A percentile compares a stretch with the other conserved stretches of the same genome.
phyloP scores from a whole-genome alignment of 2,329 filamentous ascomycete genomes.

The Epichloe baconii region DNA sequence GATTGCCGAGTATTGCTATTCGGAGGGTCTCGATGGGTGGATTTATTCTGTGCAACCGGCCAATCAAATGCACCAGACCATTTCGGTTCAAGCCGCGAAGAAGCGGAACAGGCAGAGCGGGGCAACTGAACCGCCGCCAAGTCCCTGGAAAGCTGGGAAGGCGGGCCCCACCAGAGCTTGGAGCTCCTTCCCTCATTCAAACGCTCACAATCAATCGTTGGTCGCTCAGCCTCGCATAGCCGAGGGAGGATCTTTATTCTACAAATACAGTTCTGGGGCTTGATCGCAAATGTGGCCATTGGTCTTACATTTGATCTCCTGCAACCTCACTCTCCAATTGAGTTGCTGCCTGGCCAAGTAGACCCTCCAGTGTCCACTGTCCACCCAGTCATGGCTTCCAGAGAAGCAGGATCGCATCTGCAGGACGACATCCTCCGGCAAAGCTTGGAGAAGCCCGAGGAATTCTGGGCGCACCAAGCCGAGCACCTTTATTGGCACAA shows the following conservation, averaged over 20 bases:
- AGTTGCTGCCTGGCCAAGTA: not conserved
- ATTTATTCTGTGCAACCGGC: no score
- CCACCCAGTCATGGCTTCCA: slow-evolving; percentile 2
- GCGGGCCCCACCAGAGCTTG: not conserved
- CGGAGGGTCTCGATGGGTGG: no score
- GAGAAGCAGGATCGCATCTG: slow-evolving; percentile 12
- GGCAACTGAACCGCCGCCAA: not conserved
- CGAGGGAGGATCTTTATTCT: not conserved
- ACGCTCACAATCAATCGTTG: not conserved
- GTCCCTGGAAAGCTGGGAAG: not conserved
- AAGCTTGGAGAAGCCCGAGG: slow-evolving; percentile 55
- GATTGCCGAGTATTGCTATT: no score
- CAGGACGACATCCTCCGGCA: slow-evolving; percentile 38
- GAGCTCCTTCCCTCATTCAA: not conserved
- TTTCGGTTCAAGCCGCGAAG: not conserved
- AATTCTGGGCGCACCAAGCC: slow-evolving; percentile 67
- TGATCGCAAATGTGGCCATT: not conserved
- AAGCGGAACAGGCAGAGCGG: not conserved
- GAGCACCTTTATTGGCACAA: slow-evolving; percentile 70
- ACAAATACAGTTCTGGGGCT: not conserved
- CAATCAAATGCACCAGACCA: not conserved
- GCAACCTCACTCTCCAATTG: not conserved
- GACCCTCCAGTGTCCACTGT: not conserved
- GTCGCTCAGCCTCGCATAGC: not conserved
- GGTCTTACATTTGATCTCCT: not conserved